phyloP scores from a whole-genome alignment of 495 filamentous ascomycete genomes.

The Xylaria scruposa region DNA sequence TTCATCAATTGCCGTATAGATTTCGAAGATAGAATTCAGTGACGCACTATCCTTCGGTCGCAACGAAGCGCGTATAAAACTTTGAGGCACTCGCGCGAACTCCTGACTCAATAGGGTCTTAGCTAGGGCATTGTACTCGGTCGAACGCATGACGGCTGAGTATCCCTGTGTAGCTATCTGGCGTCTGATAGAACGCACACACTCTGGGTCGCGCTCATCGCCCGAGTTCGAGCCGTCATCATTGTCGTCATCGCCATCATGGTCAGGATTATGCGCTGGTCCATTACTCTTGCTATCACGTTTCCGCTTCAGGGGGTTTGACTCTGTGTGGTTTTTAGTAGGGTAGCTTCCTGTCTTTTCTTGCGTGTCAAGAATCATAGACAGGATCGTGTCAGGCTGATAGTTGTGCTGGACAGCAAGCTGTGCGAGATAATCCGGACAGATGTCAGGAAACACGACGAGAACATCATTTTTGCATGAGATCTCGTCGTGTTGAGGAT shows the following conservation, averaged over 20 bases:
- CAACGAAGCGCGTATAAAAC: constrained; percentile 15
- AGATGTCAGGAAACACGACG: constrained; percentile 49
- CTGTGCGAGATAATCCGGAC: constrained; percentile 37
- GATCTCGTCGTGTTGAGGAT: not conserved
- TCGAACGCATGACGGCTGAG: not conserved
- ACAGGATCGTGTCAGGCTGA: constrained; percentile 32
- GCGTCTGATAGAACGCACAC: constrained; percentile 11
- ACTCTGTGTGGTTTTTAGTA: constrained; percentile 19
- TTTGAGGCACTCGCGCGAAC: constrained; percentile 30
- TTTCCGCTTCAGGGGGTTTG: constrained; percentile 45
- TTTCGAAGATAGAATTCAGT: constrained; percentile 34
- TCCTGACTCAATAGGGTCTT: constrained; percentile 35
- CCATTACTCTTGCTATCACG: constrained; percentile 22
- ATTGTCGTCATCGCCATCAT: constrained; percentile 26
- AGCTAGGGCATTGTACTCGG: constrained; percentile 12
- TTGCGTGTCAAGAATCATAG: constrained; percentile 40
- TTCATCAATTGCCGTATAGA: constrained; percentile 42
- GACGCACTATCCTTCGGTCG: not conserved
- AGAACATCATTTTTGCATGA: constrained; percentile 37
- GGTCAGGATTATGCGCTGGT: not conserved
- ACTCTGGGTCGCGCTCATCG: constrained; percentile 9
- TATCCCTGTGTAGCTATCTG: not conserved
- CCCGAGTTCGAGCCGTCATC: constrained; percentile 8
- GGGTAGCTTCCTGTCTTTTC: constrained; percentile 47
- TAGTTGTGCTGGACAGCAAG: constrained; percentile 27